Base-by-base conservation (phyloP, 805 yeast genomes). In the Hanseniaspora hatyaiensis region DNA sequence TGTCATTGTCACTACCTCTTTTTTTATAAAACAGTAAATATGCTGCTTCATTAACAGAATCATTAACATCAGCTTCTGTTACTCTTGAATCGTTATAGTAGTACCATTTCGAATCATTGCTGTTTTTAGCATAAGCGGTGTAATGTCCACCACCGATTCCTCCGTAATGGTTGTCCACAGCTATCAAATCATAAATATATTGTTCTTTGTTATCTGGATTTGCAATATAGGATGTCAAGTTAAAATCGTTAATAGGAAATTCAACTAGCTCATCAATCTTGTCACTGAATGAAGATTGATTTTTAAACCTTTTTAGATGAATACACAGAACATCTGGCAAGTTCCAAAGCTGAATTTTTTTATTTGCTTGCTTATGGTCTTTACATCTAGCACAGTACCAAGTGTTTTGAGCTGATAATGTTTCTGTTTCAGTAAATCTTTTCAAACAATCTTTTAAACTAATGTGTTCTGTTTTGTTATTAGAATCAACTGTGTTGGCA, bases 101-200 rank as follows among this genome's bases (percentile, higher is more conserved):
- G 59, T 87, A 86, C 97, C 97, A 92, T 50, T 76, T 70, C 18
- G 66, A 66, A 57, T 84, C 94, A 36, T 76, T 69, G 61, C 77
- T 80, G 58, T 88, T 88, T 60, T 80, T 82, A 0, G 75, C 95
- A 57, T 78, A 81, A 0, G 97, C 83, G 1, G 98, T 92, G 63
- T 92, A 89, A 66, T 92, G 97, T 1, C 98, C 97, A 4, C 97
- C 97, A 0, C 97, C 96, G 16, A 89, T 68, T 0, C 96, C 96
- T 43, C 97, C 98, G 60, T 72, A 87, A 59, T 92, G 98, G 60
- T 89, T 92, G 60, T 88, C 97, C 19, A 92, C 96, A 0, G 92
- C 97, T 56, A 84, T 71, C 52, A 92, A 67, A 59, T 92, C 97
- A 62, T 89, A 89, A 1, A 83, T 59, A n/a, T 63, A 55, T 3